Percentiles rank a stretch among this genome's conserved stretches.
Evolutionary conservation across 805 yeast genomes (phyloP).

Genomic region (Brettanomyces anomalus): DNA sequence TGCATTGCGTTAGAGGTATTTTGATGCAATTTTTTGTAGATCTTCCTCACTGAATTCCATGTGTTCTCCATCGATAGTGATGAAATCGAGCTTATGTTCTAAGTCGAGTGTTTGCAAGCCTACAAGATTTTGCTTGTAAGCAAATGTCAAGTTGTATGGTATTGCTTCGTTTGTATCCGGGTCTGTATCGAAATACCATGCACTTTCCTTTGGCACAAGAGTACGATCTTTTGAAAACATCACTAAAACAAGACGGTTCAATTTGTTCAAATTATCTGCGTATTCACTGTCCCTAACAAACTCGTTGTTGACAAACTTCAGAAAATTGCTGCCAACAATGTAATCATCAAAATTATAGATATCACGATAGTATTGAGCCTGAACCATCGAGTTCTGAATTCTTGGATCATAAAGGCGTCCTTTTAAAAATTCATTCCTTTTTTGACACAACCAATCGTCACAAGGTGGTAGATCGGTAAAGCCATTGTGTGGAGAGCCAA

Average conservation of each 20-base stretch:
- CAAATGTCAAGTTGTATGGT: slow-evolving; percentile 38
- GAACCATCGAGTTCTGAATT: slow-evolving; percentile 49
- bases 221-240: slow-evolving; percentile 56
- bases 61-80: slow-evolving; percentile 48
- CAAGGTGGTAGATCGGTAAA: slow-evolving; percentile 61
- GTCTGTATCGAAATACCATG: slow-evolving; percentile 55
- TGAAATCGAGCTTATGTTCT: slow-evolving; percentile 36
- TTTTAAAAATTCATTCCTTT: slow-evolving; percentile 44
- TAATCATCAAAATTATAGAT: slow-evolving; percentile 40
- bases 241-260: slow-evolving; percentile 51
- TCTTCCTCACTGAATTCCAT: slow-evolving; percentile 54
- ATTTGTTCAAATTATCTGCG: slow-evolving; percentile 29
- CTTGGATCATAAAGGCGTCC: slow-evolving; percentile 50
- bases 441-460: slow-evolving; percentile 51
- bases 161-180: slow-evolving; percentile 31
- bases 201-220: slow-evolving; percentile 62
- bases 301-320: slow-evolving; percentile 66
- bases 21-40: slow-evolving; percentile 32
- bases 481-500: slow-evolving; percentile 80
- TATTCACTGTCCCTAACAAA: slow-evolving; percentile 26
- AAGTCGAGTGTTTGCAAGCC: slow-evolving; percentile 47
- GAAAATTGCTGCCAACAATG: slow-evolving; percentile 44
- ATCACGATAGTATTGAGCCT: slow-evolving; percentile 75
- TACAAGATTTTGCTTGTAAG: slow-evolving; percentile 46
- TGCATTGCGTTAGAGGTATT: slow-evolving; percentile 33